Evolutionary conservation across 371 early-diverging fungal species (phyloP).

Genomic region (Dichotomocladium elegans): DNA sequence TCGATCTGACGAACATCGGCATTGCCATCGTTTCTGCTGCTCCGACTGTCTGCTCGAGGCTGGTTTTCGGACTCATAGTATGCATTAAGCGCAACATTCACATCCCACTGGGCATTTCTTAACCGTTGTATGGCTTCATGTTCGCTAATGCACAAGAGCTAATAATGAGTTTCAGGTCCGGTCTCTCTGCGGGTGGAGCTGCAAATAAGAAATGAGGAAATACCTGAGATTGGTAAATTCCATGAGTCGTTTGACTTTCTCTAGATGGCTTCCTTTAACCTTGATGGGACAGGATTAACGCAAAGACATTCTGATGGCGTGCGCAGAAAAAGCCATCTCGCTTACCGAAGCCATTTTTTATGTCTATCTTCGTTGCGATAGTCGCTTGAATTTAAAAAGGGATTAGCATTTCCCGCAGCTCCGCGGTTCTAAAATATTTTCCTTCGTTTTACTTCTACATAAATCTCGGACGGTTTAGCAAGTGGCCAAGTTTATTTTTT

Average conservation of each 20-base stretch:
- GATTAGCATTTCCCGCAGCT: neutral
- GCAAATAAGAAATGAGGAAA: neutral
- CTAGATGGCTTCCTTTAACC: conserved; percentile 11
- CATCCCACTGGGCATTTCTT: conserved; percentile 57
- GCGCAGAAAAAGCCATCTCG: neutral
- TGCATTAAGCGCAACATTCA: conserved; percentile 62
- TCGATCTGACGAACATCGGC: conserved; percentile 25
- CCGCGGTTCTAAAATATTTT: too few species aligned
- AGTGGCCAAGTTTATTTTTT: too few species aligned
- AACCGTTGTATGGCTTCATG: conserved; percentile 49
- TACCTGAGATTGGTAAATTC: conserved; percentile 50
- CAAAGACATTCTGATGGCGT: neutral
- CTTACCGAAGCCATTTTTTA: conserved; percentile 2
- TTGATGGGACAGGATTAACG: neutral
- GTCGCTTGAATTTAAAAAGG: neutral
- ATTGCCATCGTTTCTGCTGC: neutral
- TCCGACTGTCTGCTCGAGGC: too few species aligned
- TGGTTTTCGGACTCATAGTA: conserved; percentile 39
- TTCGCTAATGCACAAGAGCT: conserved; percentile 43
- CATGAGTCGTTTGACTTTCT: conserved; percentile 50
- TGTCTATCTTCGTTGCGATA: too few species aligned
- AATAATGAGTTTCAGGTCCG: neutral
- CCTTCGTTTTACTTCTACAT: too few species aligned
- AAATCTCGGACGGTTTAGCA: too few species aligned
- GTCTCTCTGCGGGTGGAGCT: neutral